Evolutionary conservation across 768 basidiomycete species (phyloP).

Genomic region (Mycena olivaceomarginata): DNA sequence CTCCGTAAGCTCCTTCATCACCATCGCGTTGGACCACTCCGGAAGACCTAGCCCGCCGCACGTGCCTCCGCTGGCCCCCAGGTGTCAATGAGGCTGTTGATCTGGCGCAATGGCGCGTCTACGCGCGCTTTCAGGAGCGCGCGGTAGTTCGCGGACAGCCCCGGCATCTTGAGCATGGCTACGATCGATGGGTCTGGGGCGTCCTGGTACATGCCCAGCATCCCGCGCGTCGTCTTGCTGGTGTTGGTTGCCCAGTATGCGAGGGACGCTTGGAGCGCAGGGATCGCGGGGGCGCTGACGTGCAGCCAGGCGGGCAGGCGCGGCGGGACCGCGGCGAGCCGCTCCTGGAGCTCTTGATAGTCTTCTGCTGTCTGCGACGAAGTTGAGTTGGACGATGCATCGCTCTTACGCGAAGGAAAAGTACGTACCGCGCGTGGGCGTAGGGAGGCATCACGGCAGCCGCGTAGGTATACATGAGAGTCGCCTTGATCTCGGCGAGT

Average conservation of each 20-base stretch:
- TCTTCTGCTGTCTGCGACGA: conserved; percentile 32
- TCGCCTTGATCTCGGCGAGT: conserved; percentile 46
- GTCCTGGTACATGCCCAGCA: conserved; percentile 29
- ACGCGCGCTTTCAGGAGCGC: conserved; percentile 8
- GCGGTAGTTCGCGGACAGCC: conserved; percentile 20
- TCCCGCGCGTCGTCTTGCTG: conserved; percentile 33
- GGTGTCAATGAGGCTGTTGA: conserved; percentile 4
- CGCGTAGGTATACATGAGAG: conserved; percentile 51
- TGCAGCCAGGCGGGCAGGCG: conserved; percentile 48
- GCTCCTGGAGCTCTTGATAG: conserved; percentile 33
- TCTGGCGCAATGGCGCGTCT: conserved; percentile 7
- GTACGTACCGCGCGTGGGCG: conserved; percentile 43
- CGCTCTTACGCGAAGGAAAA: neutral
- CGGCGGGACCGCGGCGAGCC: conserved; percentile 37
- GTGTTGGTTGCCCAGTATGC: conserved; percentile 44
- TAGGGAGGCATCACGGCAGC: conserved; percentile 48
- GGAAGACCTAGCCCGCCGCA: neutral
- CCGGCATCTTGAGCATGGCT: conserved; percentile 23
- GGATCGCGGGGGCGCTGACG: conserved; percentile 42
- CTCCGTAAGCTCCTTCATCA: conserved; percentile 14
- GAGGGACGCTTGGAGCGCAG: conserved; percentile 40
- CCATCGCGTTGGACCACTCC: conserved; percentile 7
- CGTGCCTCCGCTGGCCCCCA: conserved; percentile 20
- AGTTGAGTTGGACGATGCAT: neutral
- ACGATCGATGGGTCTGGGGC: neutral